Percentiles rank a stretch among this genome's conserved stretches.
Evolutionary conservation across 768 basidiomycete genomes (phyloP).

Genomic region (Hemileccinum impolitum): DNA sequence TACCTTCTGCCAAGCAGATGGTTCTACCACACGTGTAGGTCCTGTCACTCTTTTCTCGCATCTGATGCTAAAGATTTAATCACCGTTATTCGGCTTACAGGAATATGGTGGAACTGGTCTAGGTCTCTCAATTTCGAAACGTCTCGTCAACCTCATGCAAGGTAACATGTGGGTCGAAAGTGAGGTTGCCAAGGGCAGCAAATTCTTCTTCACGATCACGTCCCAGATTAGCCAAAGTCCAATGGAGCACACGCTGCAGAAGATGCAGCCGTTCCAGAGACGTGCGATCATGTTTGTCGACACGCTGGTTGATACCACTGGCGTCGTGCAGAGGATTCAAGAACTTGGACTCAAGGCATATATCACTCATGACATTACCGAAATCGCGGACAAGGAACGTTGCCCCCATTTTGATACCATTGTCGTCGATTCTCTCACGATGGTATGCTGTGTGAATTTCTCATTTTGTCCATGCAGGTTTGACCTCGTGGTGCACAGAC

Average conservation of each 20-base stretch:
- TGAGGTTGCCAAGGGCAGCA: slow-evolving; percentile 87
- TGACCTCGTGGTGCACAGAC: slow-evolving; percentile 50
- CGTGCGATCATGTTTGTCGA: slow-evolving; percentile 92
- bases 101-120: slow-evolving; percentile 98
- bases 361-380: slow-evolving; percentile 72
- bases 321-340: slow-evolving; percentile 71
- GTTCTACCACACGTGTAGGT: slow-evolving; percentile 89
- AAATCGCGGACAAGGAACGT: slow-evolving; percentile 76
- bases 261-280: slow-evolving; percentile 85
- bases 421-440: slow-evolving; percentile 83
- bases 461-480: not conserved
- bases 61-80: slow-evolving; percentile 10
- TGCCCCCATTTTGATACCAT: slow-evolving; percentile 93
- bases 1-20: slow-evolving; percentile 98
- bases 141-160: slow-evolving; percentile 94
- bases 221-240: slow-evolving; percentile 76
- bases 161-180: slow-evolving; percentile 99
- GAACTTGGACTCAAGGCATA: slow-evolving; percentile 79
- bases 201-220: slow-evolving; percentile 95
- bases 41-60: slow-evolving; percentile 1
- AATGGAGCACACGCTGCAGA: slow-evolving; percentile 66
- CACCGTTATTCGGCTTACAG: slow-evolving; percentile 35
- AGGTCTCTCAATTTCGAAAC: slow-evolving; percentile 95
- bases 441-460: slow-evolving; percentile 51
- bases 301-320: slow-evolving; percentile 70